A percentile compares a stretch with the other conserved stretches of the same genome.
These are phyloP conservation scores for Phialophora verrucosa DNA, from an alignment of 2,329 filamentous ascomycete species.

Conservation along the genomic window DNA sequence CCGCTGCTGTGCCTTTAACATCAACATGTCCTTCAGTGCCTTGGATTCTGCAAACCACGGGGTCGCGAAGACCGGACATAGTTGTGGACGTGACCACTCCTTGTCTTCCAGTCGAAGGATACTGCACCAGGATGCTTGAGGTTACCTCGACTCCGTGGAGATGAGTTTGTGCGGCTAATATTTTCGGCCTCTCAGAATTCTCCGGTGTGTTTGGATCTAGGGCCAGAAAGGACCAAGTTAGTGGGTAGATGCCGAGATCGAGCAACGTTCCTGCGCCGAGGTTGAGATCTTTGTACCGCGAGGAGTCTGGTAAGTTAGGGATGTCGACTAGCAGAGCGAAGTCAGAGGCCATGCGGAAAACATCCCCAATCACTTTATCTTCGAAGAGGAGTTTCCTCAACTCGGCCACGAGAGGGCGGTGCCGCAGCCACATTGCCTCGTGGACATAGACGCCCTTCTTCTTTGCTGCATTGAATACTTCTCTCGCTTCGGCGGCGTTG, in stretches of 20 bases:
- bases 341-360: slow-evolving; percentile 63
- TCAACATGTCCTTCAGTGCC: slow-evolving; percentile 38
- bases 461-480: slow-evolving; percentile 72
- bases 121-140: slow-evolving; percentile 50
- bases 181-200: slow-evolving; percentile 69
- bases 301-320: slow-evolving; percentile 19
- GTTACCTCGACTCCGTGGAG: slow-evolving; percentile 42
- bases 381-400: slow-evolving; percentile 58
- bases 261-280: slow-evolving; percentile 82
- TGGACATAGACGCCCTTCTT: slow-evolving; percentile 75
- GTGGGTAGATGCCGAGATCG: slow-evolving; percentile 83
- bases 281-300: slow-evolving; percentile 72
- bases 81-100: slow-evolving; percentile 52
- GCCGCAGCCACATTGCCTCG: slow-evolving; percentile 78
- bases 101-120: slow-evolving; percentile 48
- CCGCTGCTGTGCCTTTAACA: slow-evolving; percentile 26
- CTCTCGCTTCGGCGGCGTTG: slow-evolving; percentile 75
- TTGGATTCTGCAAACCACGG: slow-evolving; percentile 30
- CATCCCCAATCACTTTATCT: slow-evolving; percentile 58
- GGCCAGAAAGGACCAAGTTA: slow-evolving; percentile 91
- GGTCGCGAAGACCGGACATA: slow-evolving; percentile 21
- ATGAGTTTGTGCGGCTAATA: slow-evolving; percentile 61
- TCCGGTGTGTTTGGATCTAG: slow-evolving; percentile 71
- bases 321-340: slow-evolving; percentile 41
- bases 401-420: slow-evolving; percentile 80